phyloP scores from a whole-genome alignment of 495 filamentous ascomycete species.

The Tricharina praecox region DNA sequence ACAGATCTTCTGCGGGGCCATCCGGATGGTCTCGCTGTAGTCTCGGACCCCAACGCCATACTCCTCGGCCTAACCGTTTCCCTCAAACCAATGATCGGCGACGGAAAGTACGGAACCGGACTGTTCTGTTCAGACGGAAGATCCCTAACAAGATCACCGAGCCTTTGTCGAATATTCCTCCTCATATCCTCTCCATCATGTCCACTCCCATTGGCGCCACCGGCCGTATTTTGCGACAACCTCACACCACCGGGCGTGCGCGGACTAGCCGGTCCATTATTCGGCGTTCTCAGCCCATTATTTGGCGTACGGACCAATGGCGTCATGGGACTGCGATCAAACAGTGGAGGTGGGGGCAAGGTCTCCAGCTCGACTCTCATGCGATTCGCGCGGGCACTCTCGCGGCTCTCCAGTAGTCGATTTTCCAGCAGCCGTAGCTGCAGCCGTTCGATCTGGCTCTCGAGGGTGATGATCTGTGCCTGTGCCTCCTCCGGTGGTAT shows the following conservation, averaged over 20 bases:
- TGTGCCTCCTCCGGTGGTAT: conserved; percentile 9
- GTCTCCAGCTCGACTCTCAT: neutral
- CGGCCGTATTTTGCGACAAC: neutral
- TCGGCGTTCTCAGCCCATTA: neutral
- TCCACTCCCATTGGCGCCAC: neutral
- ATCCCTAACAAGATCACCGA: neutral
- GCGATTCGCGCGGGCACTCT: neutral
- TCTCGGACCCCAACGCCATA: too few species aligned
- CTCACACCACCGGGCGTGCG: neutral
- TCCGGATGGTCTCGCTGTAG: too few species aligned
- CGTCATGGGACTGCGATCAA: neutral
- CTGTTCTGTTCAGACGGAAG: neutral
- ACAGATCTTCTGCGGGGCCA: neutral
- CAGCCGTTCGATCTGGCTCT: conserved; percentile 15
- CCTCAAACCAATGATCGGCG: too few species aligned
- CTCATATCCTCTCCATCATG: neutral
- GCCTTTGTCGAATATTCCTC: neutral
- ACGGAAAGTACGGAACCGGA: neutral
- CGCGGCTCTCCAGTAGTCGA: conserved; percentile 1
- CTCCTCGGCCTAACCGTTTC: too few species aligned
- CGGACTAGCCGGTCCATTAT: neutral
- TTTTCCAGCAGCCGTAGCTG: conserved; percentile 14
- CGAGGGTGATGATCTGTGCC: conserved; percentile 17
- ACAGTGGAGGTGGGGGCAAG: neutral
- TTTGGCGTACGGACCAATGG: too few species aligned